Evolutionary conservation across 306 rosid species (phyloP).

Genomic region (Trifolium dubium): DNA sequence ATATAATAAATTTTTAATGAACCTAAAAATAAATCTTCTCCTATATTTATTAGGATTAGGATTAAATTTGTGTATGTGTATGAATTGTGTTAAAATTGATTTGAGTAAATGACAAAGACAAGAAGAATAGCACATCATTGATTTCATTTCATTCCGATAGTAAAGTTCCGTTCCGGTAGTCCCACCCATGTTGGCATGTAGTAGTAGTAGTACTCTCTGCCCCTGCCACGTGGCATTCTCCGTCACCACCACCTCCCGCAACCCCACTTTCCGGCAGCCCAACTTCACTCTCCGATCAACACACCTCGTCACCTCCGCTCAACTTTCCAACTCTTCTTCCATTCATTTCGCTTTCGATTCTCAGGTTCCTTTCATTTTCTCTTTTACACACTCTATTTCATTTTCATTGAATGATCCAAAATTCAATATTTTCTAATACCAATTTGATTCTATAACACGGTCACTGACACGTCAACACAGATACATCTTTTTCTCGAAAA

Average conservation of each 20-base stretch:
- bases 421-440: background rate
- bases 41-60: too few relatives aligned
- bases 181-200: constrained; percentile 56
- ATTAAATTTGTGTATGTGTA: too few relatives aligned
- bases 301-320: constrained; percentile 61
- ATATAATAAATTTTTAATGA: too few relatives aligned
- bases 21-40: too few relatives aligned
- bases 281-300: constrained; percentile 33
- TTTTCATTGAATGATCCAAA: background rate
- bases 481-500: too few relatives aligned
- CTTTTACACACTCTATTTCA: constrained; percentile 1
- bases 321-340: constrained; percentile 61
- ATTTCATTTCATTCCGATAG: background rate
- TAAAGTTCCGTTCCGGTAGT: background rate
- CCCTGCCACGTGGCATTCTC: constrained; percentile 63
- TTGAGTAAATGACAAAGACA: too few relatives aligned
- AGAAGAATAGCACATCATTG: too few relatives aligned
- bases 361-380: constrained; percentile 50
- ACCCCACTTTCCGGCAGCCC: constrained; percentile 48
- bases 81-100: too few relatives aligned
- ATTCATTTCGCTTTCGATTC: constrained; percentile 61
- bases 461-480: too few relatives aligned
- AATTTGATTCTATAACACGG: background rate
- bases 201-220: constrained; percentile 41
- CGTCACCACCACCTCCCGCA: constrained; percentile 47